Percentiles rank a stretch among this genome's conserved stretches.
These are phyloP conservation scores for Coniella vitis DNA, from an alignment of 2,329 filamentous ascomycete species.

Conservation along the genomic window DNA sequence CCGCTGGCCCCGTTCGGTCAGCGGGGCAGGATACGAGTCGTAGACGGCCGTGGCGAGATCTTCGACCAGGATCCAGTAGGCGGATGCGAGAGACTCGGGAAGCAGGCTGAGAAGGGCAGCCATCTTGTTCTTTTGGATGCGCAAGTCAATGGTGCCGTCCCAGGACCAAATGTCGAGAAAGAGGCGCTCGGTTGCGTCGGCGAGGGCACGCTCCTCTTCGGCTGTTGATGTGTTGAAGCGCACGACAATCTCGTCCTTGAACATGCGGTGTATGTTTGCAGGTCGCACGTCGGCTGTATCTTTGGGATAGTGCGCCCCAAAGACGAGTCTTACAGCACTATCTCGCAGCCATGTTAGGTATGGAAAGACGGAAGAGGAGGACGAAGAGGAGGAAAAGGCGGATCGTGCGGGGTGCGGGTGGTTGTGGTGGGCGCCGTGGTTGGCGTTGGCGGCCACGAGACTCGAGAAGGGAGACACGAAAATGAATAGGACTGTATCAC, in stretches of 20 bases:
- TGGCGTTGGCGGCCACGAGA: constrained; percentile 4
- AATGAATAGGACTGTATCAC: constrained; percentile 3
- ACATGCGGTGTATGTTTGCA: constrained; percentile 33
- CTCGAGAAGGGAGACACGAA: background rate
- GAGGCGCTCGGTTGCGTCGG: constrained; percentile 66
- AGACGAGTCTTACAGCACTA: constrained; percentile 41
- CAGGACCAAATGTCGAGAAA: constrained; percentile 77
- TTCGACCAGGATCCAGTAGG: constrained; percentile 70
- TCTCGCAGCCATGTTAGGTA: constrained; percentile 46
- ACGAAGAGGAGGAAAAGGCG: constrained; percentile 26
- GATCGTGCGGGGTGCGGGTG: constrained; percentile 9
- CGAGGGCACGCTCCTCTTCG: constrained; percentile 62
- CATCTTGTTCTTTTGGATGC: constrained; percentile 69
- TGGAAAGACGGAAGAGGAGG: constrained; percentile 34
- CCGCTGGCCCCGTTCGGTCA: constrained; percentile 17
- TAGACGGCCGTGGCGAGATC: constrained; percentile 73
- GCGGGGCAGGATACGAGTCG: constrained; percentile 59
- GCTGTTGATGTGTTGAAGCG: constrained; percentile 72
- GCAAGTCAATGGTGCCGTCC: constrained; percentile 77
- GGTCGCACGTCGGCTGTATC: constrained; percentile 16
- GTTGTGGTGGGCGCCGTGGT: constrained; percentile 15
- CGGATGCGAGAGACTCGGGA: constrained; percentile 62
- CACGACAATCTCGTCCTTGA: constrained; percentile 78
- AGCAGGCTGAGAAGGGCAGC: constrained; percentile 73
- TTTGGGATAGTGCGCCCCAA: constrained; percentile 36